phyloP scores from a whole-genome alignment of 2,329 filamentous ascomycete species.

The Nemania diffusa region DNA sequence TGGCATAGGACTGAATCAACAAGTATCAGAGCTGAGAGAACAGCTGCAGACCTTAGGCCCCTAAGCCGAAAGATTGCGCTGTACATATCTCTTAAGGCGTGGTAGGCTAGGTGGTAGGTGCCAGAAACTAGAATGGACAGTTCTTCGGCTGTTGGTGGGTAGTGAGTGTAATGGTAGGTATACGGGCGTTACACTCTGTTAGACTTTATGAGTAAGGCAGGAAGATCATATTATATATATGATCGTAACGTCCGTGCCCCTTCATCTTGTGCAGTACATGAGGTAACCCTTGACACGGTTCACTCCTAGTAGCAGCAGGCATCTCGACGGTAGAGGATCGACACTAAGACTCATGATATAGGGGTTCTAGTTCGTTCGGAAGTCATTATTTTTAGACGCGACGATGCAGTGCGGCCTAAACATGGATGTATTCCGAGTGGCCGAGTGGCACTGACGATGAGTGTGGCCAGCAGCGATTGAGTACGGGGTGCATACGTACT shows the following conservation, averaged over 20 bases:
- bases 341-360: neutral
- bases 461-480: neutral
- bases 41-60: slow-evolving; percentile 1
- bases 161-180: no score
- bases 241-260: no score
- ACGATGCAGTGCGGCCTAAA: neutral
- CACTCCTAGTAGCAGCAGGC: no score
- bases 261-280: no score
- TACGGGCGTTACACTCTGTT: no score
- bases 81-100: neutral
- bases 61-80: neutral
- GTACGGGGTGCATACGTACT: neutral
- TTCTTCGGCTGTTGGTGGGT: neutral
- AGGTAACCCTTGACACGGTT: no score
- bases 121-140: neutral
- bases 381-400: neutral
- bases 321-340: neutral
- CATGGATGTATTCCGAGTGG: neutral
- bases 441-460: neutral
- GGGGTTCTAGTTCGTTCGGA: neutral
- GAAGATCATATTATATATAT: no score
- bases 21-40: slow-evolving; percentile 6
- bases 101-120: neutral
- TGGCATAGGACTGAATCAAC: neutral
- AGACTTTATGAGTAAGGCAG: no score